Evolutionary conservation across 2,329 filamentous ascomycete genomes (phyloP).

Genomic region (Emericellopsis cladophorae): DNA sequence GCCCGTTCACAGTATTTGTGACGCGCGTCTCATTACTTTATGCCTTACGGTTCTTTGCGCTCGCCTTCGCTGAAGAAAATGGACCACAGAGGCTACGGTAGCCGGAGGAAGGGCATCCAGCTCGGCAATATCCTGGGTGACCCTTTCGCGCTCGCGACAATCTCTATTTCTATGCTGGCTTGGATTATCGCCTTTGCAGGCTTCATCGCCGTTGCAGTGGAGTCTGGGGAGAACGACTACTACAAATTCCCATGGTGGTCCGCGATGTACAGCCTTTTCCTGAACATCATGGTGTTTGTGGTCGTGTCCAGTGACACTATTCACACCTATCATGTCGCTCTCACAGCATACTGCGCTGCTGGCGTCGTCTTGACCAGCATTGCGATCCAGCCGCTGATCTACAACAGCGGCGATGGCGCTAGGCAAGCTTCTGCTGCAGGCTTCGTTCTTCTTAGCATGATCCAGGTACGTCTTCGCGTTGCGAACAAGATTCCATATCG

Average conservation of each 20-base stretch:
- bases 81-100: slow-evolving; percentile 52
- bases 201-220: slow-evolving; percentile 59
- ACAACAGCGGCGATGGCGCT: slow-evolving; percentile 51
- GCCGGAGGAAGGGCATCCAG: slow-evolving; percentile 50
- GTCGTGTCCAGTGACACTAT: slow-evolving; percentile 76
- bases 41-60: slow-evolving; percentile 11
- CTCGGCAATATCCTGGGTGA: slow-evolving; percentile 88
- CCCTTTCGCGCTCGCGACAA: slow-evolving; percentile 87
- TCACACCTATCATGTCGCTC: slow-evolving; percentile 81
- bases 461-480: slow-evolving; percentile 51
- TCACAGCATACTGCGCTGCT: slow-evolving; percentile 75
- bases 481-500: no score
- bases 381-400: slow-evolving; percentile 76
- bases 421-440: slow-evolving; percentile 83
- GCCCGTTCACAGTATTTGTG: no score
- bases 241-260: slow-evolving; percentile 92
- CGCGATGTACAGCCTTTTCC: slow-evolving; percentile 71
- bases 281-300: slow-evolving; percentile 67
- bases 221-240: slow-evolving; percentile 31
- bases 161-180: slow-evolving; percentile 80
- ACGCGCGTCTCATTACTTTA: background rate
- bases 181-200: slow-evolving; percentile 90
- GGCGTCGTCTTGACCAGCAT: slow-evolving; percentile 79
- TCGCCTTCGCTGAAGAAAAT: slow-evolving; percentile 72
- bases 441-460: slow-evolving; percentile 87